These are phyloP conservation scores for Ceratocystis variospora DNA, from an alignment of 2,329 filamentous ascomycete genomes.

Conservation along the genomic window DNA sequence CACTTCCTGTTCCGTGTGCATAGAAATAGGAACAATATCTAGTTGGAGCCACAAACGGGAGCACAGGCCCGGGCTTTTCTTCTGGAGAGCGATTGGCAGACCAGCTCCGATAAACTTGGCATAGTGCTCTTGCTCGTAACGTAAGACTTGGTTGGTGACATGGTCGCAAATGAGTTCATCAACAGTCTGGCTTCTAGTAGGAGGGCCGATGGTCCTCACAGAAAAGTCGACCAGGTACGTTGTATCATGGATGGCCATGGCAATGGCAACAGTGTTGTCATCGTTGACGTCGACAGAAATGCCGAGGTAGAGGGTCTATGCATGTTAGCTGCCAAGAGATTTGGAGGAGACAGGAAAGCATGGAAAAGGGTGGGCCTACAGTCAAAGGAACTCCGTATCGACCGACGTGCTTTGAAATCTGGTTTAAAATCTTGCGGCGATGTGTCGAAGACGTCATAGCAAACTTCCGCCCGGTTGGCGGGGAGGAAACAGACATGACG, in stretches of 20 bases:
- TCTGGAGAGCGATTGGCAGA: conserved; percentile 46
- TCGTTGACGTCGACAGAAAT: conserved; percentile 43
- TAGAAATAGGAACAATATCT: conserved; percentile 59
- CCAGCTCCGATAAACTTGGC: conserved; percentile 65
- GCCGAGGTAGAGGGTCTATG: conserved; percentile 46
- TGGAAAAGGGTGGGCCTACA: conserved; percentile 25
- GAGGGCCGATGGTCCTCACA: conserved; percentile 41
- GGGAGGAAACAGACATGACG: background rate
- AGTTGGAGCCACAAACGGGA: conserved; percentile 62
- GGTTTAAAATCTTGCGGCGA: conserved; percentile 35
- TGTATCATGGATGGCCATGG: conserved; percentile 58
- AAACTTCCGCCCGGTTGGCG: conserved; percentile 28
- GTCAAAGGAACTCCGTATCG: conserved; percentile 34
- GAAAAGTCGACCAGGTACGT: conserved; percentile 63
- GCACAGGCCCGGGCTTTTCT: conserved; percentile 50
- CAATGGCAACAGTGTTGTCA: conserved; percentile 42
- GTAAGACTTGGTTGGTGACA: conserved; percentile 41
- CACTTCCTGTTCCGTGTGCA: conserved; percentile 36
- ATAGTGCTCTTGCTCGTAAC: conserved; percentile 50
- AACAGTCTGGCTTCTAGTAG: conserved; percentile 28
- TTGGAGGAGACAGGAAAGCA: background rate
- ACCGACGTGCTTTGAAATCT: conserved; percentile 31
- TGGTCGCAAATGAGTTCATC: conserved; percentile 43
- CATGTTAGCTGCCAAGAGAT: background rate
- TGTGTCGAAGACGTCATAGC: conserved; percentile 33